phyloP scores from a whole-genome alignment of 2,329 filamentous ascomycete species.

The Ciborinia camelliae region DNA sequence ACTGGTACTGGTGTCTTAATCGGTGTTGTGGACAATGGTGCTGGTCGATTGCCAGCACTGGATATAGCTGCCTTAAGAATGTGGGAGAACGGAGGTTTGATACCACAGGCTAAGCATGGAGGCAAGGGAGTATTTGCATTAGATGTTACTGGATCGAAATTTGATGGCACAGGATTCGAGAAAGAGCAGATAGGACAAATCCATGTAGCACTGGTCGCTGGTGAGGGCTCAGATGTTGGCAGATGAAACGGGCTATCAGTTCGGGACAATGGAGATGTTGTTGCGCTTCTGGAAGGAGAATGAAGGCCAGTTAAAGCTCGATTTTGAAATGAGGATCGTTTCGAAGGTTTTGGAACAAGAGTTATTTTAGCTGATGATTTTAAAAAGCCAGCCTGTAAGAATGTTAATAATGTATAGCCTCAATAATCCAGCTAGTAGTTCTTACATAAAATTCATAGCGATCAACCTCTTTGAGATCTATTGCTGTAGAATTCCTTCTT shows the following conservation, averaged over 20 bases:
- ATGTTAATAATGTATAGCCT: constrained; percentile 26
- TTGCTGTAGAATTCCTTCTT: constrained; percentile 75
- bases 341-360: constrained; percentile 75
- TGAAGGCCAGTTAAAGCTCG: constrained; percentile 49
- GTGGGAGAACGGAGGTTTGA: constrained; percentile 80
- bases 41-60: constrained; percentile 59
- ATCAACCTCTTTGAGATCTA: constrained; percentile 89
- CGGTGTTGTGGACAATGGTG: constrained; percentile 31
- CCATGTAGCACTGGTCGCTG: constrained; percentile 72
- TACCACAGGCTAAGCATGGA: constrained; percentile 88
- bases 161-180: constrained; percentile 86
- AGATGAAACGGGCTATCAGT: constrained; percentile 45
- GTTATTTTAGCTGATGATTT: constrained; percentile 95
- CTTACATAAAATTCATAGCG: constrained; percentile 82
- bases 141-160: constrained; percentile 83
- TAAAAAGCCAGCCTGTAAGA: constrained; percentile 72
- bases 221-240: constrained; percentile 46
- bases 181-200: constrained; percentile 95
- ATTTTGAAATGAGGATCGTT: constrained; percentile 58
- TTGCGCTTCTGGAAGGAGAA: constrained; percentile 46
- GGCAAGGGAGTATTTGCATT: constrained; percentile 76
- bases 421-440: neutral
- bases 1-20: constrained; percentile 34
- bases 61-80: constrained; percentile 84
- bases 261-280: constrained; percentile 47